phyloP scores from a whole-genome alignment of 1,284 basidiomycete genomes.

The Waitea zeae region DNA sequence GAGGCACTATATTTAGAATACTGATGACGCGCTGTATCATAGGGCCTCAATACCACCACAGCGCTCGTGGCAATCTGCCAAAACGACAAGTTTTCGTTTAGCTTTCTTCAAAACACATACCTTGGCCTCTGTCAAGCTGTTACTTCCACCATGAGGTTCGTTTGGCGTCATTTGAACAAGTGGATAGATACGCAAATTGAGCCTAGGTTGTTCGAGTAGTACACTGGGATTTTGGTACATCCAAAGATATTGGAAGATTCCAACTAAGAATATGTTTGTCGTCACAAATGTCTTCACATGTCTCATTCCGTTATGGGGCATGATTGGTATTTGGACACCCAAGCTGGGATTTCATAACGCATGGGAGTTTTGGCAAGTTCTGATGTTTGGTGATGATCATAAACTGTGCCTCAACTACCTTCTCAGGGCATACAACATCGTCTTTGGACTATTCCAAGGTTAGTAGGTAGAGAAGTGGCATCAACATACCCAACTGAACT shows the following conservation, averaged over 20 bases:
- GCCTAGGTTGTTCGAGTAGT: too few species aligned
- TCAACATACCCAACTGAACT: too few species aligned
- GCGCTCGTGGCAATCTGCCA: slow-evolving; percentile 64
- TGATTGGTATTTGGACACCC: slow-evolving; percentile 70
- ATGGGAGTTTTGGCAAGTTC: slow-evolving; percentile 65
- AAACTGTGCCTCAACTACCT: neutral
- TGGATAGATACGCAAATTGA: too few species aligned
- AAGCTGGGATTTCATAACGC: slow-evolving; percentile 67
- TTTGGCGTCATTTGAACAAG: too few species aligned
- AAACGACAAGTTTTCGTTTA: slow-evolving; percentile 59
- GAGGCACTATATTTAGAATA: too few species aligned
- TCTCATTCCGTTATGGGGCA: slow-evolving; percentile 72
- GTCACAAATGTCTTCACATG: slow-evolving; percentile 65
- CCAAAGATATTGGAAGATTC: slow-evolving; percentile 59
- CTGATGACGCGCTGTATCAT: too few species aligned
- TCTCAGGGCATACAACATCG: slow-evolving; percentile 56
- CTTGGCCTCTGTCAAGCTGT: slow-evolving; percentile 57
- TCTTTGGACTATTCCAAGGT: slow-evolving; percentile 75
- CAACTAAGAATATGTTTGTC: slow-evolving; percentile 66
- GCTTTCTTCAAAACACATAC: slow-evolving; percentile 64
- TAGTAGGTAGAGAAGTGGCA: too few species aligned
- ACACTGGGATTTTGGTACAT: slow-evolving; percentile 70
- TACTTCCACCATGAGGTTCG: slow-evolving; percentile 43
- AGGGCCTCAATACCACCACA: slow-evolving; percentile 62
- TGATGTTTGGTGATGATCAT: too few species aligned